phyloP scores from a whole-genome alignment of 257 asterid species.

The Petunia secreta region DNA sequence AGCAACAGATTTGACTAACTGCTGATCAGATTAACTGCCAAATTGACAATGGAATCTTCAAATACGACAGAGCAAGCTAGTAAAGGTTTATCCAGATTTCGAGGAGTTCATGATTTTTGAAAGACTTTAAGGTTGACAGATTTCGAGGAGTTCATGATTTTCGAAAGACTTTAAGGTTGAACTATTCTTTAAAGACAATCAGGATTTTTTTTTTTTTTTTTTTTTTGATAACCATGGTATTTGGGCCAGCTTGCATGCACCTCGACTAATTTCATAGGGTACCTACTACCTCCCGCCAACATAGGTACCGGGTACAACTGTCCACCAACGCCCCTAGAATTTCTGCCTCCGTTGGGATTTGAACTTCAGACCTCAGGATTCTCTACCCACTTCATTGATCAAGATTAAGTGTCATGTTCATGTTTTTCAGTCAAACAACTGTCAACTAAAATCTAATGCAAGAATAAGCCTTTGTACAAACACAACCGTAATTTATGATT shows the following conservation, averaged over 20 bases:
- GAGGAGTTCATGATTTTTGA: background rate
- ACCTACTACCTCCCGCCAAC: too few species aligned
- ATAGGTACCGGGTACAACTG: too few species aligned
- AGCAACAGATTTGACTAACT: background rate
- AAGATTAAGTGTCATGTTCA: background rate
- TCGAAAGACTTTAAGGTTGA: background rate
- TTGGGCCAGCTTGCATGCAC: too few species aligned
- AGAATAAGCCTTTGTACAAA: background rate
- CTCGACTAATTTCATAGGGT: too few species aligned
- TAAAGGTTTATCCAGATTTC: background rate
- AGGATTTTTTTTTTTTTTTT: background rate
- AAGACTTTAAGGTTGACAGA: background rate
- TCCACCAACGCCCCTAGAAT: too few species aligned
- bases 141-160: background rate
- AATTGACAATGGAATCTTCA: background rate
- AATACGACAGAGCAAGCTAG: background rate
- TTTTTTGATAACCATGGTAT: too few species aligned
- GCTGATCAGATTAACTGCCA: background rate
- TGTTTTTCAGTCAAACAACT: conserved; percentile 13
- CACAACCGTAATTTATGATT: conserved; percentile 17
- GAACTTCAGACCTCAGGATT: too few species aligned
- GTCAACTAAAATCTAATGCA: background rate
- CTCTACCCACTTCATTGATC: too few species aligned
- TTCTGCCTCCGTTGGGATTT: too few species aligned
- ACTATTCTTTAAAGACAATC: background rate